These are phyloP conservation scores for Blumeria hordei DNA, from an alignment of 2,329 filamentous ascomycete genomes.

Conservation along the genomic window DNA sequence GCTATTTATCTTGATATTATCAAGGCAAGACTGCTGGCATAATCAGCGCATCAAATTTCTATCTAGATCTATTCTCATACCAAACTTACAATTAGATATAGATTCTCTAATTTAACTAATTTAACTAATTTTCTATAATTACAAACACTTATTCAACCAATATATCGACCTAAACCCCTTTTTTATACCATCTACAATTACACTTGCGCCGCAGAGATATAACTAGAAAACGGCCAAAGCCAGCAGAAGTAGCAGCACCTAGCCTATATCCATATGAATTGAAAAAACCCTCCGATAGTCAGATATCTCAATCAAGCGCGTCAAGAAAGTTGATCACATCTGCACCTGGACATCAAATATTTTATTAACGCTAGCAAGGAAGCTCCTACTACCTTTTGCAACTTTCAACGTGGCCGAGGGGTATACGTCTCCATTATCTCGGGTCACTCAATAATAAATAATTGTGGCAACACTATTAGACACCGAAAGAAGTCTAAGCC, in stretches of 20 bases:
- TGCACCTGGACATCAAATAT: not conserved
- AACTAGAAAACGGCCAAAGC: not conserved
- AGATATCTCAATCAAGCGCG: constrained; percentile 1
- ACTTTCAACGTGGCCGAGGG: too few species aligned
- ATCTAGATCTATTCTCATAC: too few species aligned
- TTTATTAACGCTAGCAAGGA: not conserved
- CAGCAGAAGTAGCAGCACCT: not conserved
- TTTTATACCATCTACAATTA: not conserved
- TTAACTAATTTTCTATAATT: not conserved
- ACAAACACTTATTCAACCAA: not conserved
- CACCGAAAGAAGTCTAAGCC: not conserved
- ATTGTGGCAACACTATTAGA: not conserved
- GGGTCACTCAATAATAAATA: not conserved
- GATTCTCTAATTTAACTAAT: not conserved
- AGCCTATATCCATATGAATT: not conserved
- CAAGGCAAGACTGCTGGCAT: too few species aligned
- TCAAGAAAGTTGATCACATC: not conserved
- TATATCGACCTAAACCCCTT: not conserved
- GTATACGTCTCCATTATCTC: not conserved
- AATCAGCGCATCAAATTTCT: too few species aligned
- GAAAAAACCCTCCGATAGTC: constrained; percentile 8
- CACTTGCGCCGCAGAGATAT: not conserved
- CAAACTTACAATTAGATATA: too few species aligned
- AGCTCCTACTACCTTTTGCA: too few species aligned
- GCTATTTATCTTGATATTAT: not conserved